Evolutionary conservation across 495 filamentous ascomycete species (phyloP).

Genomic region (Penicillium canescens): DNA sequence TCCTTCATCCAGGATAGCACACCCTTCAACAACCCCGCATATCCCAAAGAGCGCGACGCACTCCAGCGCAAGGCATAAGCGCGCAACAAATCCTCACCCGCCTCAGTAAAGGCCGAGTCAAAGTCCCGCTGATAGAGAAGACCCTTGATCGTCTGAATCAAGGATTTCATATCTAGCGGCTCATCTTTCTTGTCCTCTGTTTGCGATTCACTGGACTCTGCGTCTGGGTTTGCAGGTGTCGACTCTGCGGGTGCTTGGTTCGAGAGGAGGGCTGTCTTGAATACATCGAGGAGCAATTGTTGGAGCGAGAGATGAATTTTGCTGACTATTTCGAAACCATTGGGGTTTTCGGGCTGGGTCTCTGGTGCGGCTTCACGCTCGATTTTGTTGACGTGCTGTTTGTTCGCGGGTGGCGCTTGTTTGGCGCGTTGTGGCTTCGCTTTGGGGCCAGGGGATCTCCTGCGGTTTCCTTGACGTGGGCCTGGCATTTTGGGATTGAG

Average conservation of each 20-base stretch:
- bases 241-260: background rate
- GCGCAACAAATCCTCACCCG: conserved; percentile 60
- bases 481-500: conserved; percentile 2
- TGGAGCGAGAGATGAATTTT: conserved; percentile 56
- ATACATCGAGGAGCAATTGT: conserved; percentile 76
- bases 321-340: conserved; percentile 25
- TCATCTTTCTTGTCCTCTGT: conserved; percentile 11
- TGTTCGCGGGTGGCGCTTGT: conserved; percentile 14
- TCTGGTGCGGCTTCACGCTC: conserved; percentile 12
- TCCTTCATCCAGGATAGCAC: conserved; percentile 32
- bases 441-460: conserved; percentile 4
- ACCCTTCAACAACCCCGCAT: conserved; percentile 63
- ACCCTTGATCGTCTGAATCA: conserved; percentile 77
- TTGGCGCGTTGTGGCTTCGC: conserved; percentile 1
- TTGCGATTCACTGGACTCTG: conserved; percentile 2
- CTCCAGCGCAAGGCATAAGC: conserved; percentile 90
- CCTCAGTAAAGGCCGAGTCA: conserved; percentile 67
- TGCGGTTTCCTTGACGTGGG: conserved; percentile 12
- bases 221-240: conserved; percentile 10
- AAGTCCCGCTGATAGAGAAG: conserved; percentile 88
- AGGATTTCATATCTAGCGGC: conserved; percentile 44
- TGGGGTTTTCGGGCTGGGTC: conserved; percentile 1
- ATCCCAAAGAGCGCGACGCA: conserved; percentile 77
- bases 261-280: conserved; percentile 58
- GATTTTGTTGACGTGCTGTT: conserved; percentile 15